Evolutionary conservation across 371 early-diverging fungal species (phyloP).

Genomic region (Choanephora cucurbitarum): DNA sequence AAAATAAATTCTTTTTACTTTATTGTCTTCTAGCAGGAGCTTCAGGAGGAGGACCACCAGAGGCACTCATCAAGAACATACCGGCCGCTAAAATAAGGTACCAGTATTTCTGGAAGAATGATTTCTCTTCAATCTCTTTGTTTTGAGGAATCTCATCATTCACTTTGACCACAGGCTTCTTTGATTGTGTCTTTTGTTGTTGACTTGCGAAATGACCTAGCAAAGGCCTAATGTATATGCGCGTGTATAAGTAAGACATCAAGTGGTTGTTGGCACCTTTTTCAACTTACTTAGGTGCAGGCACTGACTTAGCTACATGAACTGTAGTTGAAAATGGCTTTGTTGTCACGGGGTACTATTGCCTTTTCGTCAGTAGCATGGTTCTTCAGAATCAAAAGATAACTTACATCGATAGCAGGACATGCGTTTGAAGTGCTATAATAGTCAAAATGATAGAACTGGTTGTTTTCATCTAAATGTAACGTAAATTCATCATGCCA

Average conservation of each 20-base stretch:
- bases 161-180: constrained; percentile 15
- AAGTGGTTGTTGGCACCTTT: too few species aligned
- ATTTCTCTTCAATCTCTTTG: constrained; percentile 29
- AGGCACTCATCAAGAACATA: constrained; percentile 13
- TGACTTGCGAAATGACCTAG: constrained; percentile 24
- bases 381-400: too few species aligned
- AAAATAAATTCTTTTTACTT: constrained; percentile 4
- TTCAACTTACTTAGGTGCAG: constrained; percentile 21
- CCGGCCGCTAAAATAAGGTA: constrained; percentile 19
- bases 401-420: too few species aligned
- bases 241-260: too few species aligned
- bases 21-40: constrained; percentile 9
- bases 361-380: too few species aligned
- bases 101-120: constrained; percentile 38
- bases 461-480: constrained; percentile 27
- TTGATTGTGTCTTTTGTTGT: constrained; percentile 19
- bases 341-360: constrained; percentile 17
- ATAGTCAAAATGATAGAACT: constrained; percentile 30
- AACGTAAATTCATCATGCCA: constrained; percentile 33
- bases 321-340: constrained; percentile 22
- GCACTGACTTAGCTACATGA: constrained; percentile 11
- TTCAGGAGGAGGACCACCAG: constrained; percentile 11
- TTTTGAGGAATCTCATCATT: constrained; percentile 21
- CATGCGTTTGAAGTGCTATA: constrained; percentile 28
- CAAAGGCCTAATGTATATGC: constrained; percentile 19